Evolutionary conservation across 495 filamentous ascomycete species (phyloP).

Genomic region (Aspergillus diversus): DNA sequence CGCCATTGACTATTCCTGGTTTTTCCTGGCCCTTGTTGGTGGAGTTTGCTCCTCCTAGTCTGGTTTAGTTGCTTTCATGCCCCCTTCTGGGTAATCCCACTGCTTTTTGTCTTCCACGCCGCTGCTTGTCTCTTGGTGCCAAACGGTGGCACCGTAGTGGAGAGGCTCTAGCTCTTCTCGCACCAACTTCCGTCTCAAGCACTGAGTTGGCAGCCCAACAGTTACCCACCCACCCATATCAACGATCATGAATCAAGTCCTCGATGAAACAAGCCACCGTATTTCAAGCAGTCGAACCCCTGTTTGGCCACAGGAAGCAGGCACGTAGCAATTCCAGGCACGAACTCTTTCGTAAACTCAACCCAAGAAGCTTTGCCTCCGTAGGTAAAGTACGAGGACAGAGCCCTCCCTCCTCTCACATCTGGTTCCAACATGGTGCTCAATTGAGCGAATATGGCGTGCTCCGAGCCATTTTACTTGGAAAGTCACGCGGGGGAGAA

Average conservation of each 20-base stretch:
- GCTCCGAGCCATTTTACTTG: conserved; percentile 1
- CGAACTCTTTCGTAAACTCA: conserved; percentile 23
- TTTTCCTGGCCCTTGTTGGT: not conserved
- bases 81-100: not conserved
- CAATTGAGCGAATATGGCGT: conserved; percentile 1
- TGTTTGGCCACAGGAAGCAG: conserved; percentile 19
- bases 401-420: not conserved
- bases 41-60: not conserved
- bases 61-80: not conserved
- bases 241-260: not conserved
- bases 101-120: not conserved
- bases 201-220: conserved; percentile 23
- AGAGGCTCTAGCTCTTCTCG: conserved; percentile 16
- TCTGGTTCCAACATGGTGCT: not conserved
- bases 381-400: not conserved
- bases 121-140: not conserved
- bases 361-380: not conserved
- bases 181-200: conserved; percentile 12
- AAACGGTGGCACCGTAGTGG: conserved; percentile 13
- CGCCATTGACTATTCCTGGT: conserved; percentile 10
- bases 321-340: conserved; percentile 26
- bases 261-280: conserved; percentile 16
- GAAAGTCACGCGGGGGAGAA: conserved; percentile 1
- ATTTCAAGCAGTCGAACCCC: conserved; percentile 15
- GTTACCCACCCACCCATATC: conserved; percentile 14